Evolutionary conservation across 2,329 filamentous ascomycete species (phyloP).

Genomic region (Aspergillus fructus): DNA sequence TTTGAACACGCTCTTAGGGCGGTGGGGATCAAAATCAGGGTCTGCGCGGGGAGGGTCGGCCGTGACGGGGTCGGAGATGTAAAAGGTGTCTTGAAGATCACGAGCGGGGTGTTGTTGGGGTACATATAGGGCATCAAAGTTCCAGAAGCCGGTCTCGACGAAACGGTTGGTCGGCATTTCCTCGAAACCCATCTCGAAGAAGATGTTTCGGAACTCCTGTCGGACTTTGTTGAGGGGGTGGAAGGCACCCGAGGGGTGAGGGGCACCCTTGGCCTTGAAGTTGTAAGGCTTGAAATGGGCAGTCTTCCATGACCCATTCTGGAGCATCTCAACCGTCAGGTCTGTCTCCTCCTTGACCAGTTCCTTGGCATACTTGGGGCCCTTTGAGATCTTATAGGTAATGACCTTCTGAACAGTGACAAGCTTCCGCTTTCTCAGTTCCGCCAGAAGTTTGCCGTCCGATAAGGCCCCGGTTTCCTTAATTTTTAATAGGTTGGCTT

Average conservation of each 20-base stretch:
- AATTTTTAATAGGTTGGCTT: slow-evolving; percentile 72
- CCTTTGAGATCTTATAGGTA: slow-evolving; percentile 80
- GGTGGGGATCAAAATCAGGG: slow-evolving; percentile 43
- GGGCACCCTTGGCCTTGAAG: slow-evolving; percentile 66
- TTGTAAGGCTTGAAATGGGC: slow-evolving; percentile 84
- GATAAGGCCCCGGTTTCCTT: slow-evolving; percentile 66
- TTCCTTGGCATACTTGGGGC: slow-evolving; percentile 81
- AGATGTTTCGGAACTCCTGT: slow-evolving; percentile 93
- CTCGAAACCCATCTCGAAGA: slow-evolving; percentile 98
- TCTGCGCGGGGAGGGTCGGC: slow-evolving; percentile 68
- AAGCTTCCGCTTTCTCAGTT: slow-evolving; percentile 90
- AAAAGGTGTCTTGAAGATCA: slow-evolving; percentile 97
- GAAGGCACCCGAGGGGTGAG: slow-evolving; percentile 49
- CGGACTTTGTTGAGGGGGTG: slow-evolving; percentile 84
- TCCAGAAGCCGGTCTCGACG: slow-evolving; percentile 98
- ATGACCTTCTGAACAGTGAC: slow-evolving; percentile 81
- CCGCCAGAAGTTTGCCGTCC: slow-evolving; percentile 73
- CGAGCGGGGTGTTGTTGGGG: slow-evolving; percentile 97
- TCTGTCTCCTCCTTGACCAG: slow-evolving; percentile 94
- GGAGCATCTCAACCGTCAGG: slow-evolving; percentile 88
- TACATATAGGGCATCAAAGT: slow-evolving; percentile 95
- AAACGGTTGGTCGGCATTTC: slow-evolving; percentile 96
- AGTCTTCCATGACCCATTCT: slow-evolving; percentile 84
- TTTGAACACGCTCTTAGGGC: slow-evolving; percentile 39
- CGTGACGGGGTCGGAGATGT: slow-evolving; percentile 82